phyloP scores from a whole-genome alignment of 73 alveolate genomes.

The Tetrahymena malaccensis region DNA sequence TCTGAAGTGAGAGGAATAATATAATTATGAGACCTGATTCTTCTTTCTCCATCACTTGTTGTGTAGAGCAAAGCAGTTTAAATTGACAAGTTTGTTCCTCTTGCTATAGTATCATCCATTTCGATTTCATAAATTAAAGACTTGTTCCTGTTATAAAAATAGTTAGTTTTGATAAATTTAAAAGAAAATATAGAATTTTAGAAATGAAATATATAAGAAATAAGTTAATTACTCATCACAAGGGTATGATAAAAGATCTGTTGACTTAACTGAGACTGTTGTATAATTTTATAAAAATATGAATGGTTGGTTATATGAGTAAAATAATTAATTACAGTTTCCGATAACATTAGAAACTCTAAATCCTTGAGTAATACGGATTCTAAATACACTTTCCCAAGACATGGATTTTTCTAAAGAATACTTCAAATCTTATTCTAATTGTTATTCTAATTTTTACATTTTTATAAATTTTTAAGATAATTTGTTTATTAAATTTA shows the following conservation, averaged over 20 bases:
- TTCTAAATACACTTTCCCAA: slow-evolving; percentile 88
- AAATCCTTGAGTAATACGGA: slow-evolving; percentile 73
- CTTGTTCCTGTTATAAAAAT: neutral
- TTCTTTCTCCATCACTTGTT: slow-evolving; percentile 83
- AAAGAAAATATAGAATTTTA: no score
- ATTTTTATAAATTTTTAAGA: neutral
- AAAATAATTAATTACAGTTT: slow-evolving; percentile 23
- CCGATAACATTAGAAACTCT: slow-evolving; percentile 44
- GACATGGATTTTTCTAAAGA: slow-evolving; percentile 38
- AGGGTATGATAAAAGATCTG: neutral
- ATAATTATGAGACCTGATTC: slow-evolving; percentile 82
- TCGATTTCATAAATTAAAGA: slow-evolving; percentile 28
- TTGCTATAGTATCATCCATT: slow-evolving; percentile 14
- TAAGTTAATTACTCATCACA: slow-evolving; percentile 3
- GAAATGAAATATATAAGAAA: neutral
- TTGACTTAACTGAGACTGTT: neutral
- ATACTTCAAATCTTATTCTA: slow-evolving; percentile 1
- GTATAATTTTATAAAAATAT: neutral
- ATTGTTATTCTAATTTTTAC: neutral
- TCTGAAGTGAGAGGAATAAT: slow-evolving; percentile 11
- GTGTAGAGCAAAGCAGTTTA: slow-evolving; percentile 87
- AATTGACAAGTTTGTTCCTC: slow-evolving; percentile 63
- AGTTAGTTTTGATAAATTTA: no score
- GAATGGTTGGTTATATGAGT: neutral
- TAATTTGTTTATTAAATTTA: neutral